Base-by-base conservation (phyloP, 768 basidiomycete species). In the Goffeauzyma gilvescens region DNA sequence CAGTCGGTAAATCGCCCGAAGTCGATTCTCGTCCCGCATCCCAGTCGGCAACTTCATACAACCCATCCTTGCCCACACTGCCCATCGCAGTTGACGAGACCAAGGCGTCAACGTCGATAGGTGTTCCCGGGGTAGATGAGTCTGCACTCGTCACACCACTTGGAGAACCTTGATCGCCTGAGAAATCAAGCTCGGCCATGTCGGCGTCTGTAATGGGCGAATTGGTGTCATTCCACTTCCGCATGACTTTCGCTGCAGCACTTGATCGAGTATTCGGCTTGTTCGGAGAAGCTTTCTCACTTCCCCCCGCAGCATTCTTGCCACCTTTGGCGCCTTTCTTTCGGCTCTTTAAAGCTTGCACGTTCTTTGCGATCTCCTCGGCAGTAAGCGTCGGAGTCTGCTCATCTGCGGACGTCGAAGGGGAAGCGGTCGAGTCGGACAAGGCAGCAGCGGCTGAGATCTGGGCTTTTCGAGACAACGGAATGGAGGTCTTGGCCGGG, bases 111-210 rank as follows among this genome's bases (percentile, higher is more conserved):
- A 57, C 43, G 41, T 62, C 61, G 18, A 58, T 53, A 6, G 50
- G 21, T 1, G 18, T 18, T 2, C 15, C 40, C n/a, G 22, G 31
- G 80, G 75, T 17, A 78, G 69, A 69, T 37, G 75, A 67, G 27
- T 81, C 54, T 58, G 80, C 75, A 17, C 53, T 49, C 18, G 51
- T 60, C 2, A 58, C 60, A 32, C 56, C 57, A 3, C 57, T 46
- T 5, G 58, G 49, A 6, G 60, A 53, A 40, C 69, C 69, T 1
- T 66, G 54, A 27, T 62, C 42, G 4, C 32, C 54, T 4, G 60
- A 58, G 46, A 82, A 96, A 63, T 98, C 87, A 41, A 95, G 72
- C 31, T 81, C 77, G 5, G 79, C 84, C 83, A 96, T 90, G 50
- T 96, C 93, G 13, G 72, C 71, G 50, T 84, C 82, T 8, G 76